Evolutionary conservation across 1,139 yeast genomes (phyloP).

Genomic region (Geotrichum reessii): DNA sequence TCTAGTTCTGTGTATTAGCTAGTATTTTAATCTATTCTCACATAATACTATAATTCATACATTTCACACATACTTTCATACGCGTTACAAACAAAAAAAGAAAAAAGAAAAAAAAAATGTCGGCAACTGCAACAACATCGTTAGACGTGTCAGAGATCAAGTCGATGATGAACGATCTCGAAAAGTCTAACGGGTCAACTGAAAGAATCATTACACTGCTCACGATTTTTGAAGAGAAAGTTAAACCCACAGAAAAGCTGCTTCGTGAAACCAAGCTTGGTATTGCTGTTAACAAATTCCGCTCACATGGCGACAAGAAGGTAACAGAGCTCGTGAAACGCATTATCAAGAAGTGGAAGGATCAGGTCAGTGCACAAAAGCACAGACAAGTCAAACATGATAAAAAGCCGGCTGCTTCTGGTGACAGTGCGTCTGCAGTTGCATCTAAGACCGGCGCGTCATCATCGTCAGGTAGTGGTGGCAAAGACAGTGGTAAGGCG

Average conservation of each 20-base stretch:
- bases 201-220: constrained; percentile 63
- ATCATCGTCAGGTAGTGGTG: constrained; percentile 17
- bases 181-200: constrained; percentile 59
- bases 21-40: not conserved
- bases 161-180: constrained; percentile 63
- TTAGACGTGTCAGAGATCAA: constrained; percentile 64
- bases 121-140: not conserved
- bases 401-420: constrained; percentile 13
- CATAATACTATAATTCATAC: not conserved
- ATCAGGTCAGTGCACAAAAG: constrained; percentile 75
- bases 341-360: constrained; percentile 86
- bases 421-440: constrained; percentile 18
- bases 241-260: constrained; percentile 77
- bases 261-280: constrained; percentile 96
- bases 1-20: not conserved
- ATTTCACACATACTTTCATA: not conserved
- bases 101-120: not conserved
- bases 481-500: constrained; percentile 12
- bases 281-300: constrained; percentile 84
- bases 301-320: constrained; percentile 61
- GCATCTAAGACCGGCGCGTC: constrained; percentile 20
- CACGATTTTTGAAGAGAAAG: constrained; percentile 61
- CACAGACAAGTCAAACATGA: constrained; percentile 19
- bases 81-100: not conserved
- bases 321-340: constrained; percentile 68